Conservation (phyloP, 177 flowering plant genomes). For the Tripterygium wilfordii region DNA sequence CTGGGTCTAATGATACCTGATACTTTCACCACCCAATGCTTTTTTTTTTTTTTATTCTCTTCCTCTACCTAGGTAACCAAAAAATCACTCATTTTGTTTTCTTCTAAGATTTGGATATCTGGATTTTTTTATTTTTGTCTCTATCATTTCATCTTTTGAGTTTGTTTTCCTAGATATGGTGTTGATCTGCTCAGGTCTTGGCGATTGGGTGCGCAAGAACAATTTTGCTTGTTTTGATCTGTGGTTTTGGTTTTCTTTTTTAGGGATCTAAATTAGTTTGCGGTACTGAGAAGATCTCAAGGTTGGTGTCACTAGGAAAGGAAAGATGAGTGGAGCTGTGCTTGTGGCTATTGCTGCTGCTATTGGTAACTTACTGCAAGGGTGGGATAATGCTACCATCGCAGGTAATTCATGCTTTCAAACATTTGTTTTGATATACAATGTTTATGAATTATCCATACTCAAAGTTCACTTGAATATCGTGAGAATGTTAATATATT, state of each 20-base stretch:
- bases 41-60: no score
- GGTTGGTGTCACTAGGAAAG: not conserved
- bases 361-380: constrained; percentile 68
- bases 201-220: not conserved
- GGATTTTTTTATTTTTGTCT: not conserved
- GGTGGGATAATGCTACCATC: constrained; percentile 84
- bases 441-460: not conserved
- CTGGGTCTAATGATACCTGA: constrained; percentile 7
- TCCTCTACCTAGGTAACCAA: no score
- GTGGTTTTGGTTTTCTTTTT: not conserved
- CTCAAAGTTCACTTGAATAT: not conserved
- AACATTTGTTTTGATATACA: no score
- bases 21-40: no score
- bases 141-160: not conserved
- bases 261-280: no score
- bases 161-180: not conserved
- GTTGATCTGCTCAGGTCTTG: not conserved
- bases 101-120: constrained; percentile 3
- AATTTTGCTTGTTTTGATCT: not conserved
- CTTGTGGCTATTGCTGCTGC: constrained; percentile 70
- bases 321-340: constrained; percentile 62
- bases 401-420: constrained; percentile 42
- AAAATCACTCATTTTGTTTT: constrained; percentile 3
- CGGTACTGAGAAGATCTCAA: not conserved
- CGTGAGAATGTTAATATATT: no score